Conservation (phyloP, 495 filamentous ascomycete species). For the Xylaria sp. region DNA sequence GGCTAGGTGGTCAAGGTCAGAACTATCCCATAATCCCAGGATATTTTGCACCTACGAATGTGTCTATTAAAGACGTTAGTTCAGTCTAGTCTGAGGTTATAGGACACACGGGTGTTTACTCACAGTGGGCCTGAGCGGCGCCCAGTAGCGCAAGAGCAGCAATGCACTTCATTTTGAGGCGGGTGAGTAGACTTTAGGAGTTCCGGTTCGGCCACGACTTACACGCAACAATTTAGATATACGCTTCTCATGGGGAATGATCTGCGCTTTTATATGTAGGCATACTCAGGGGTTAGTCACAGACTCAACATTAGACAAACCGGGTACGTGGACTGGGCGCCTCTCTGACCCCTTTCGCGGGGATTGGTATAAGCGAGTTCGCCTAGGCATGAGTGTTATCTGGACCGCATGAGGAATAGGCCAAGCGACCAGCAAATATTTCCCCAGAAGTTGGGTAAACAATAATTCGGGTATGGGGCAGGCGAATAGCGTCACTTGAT, state of each 20-base stretch:
- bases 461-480: not conserved
- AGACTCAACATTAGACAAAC: not conserved
- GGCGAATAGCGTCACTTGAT: constrained; percentile 1
- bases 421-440: not conserved
- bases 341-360: not conserved
- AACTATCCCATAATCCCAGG: too few species aligned
- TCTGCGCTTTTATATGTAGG: constrained; percentile 27
- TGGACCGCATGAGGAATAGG: not conserved
- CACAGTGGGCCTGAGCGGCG: constrained; percentile 29
- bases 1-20: constrained; percentile 21
- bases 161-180: constrained; percentile 27
- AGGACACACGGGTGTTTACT: not conserved
- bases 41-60: constrained; percentile 21
- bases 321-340: not conserved
- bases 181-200: not conserved
- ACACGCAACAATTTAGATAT: not conserved
- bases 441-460: not conserved
- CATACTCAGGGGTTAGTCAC: not conserved
- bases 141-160: constrained; percentile 22
- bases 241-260: constrained; percentile 15
- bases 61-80: constrained; percentile 24
- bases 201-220: constrained; percentile 9
- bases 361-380: not conserved
- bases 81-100: not conserved
- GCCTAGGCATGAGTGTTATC: not conserved